Conservation (phyloP, 1,284 basidiomycete genomes). For the Boletellus deceptivus region DNA sequence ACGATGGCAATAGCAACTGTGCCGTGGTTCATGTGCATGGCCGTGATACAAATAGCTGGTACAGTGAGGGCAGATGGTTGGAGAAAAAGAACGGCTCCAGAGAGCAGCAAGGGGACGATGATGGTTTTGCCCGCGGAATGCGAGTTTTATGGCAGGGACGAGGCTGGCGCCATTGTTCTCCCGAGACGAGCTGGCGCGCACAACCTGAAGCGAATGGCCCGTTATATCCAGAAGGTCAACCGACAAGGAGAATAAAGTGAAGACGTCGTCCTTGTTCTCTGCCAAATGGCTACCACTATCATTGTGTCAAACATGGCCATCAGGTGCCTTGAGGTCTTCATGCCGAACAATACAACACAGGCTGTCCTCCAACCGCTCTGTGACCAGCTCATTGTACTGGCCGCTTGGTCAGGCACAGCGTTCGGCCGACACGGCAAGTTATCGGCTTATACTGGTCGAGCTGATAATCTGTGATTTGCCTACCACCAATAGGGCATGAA, state of each 20-base stretch:
- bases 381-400: no score
- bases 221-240: constrained; percentile 1
- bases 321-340: not conserved
- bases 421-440: no score
- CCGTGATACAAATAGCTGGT: constrained; percentile 12
- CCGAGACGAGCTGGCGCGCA: constrained; percentile 2
- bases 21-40: constrained; percentile 47
- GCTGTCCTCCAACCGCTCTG: no score
- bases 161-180: constrained; percentile 13
- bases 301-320: not conserved
- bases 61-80: constrained; percentile 6
- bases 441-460: no score
- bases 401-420: no score
- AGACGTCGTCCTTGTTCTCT: not conserved
- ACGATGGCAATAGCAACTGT: constrained; percentile 64
- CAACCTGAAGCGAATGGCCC: constrained; percentile 3
- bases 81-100: constrained; percentile 4
- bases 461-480: no score
- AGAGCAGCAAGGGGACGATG: not conserved
- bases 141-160: constrained; percentile 17
- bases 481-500: no score
- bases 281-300: no score
- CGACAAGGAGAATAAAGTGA: not conserved
- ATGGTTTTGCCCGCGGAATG: not conserved
- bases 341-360: no score